phyloP scores from a whole-genome alignment of 805 yeast genomes.

The Starmerella cellae region DNA sequence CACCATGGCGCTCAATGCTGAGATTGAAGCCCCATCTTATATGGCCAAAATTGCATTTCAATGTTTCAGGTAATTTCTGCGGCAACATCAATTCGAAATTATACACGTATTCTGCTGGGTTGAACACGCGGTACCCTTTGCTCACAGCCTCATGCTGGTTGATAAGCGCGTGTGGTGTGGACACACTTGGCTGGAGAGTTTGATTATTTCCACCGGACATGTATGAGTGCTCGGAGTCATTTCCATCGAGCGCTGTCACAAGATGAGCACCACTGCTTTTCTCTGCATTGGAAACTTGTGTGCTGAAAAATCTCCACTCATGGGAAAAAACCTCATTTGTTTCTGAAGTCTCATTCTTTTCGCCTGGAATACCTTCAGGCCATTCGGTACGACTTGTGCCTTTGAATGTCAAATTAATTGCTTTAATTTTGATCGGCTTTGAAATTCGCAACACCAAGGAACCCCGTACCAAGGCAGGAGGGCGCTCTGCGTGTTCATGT shows the following conservation, averaged over 20 bases:
- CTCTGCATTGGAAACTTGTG: slow-evolving; percentile 27
- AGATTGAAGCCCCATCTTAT: slow-evolving; percentile 63
- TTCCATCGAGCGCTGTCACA: slow-evolving; percentile 21
- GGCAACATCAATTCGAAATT: slow-evolving; percentile 83
- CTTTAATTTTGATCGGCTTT: slow-evolving; percentile 59
- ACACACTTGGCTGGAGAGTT: slow-evolving; percentile 3
- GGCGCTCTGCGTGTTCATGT: slow-evolving; percentile 47
- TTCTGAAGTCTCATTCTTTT: slow-evolving; percentile 53
- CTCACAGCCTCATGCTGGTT: slow-evolving; percentile 19
- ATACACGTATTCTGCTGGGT: slow-evolving; percentile 84
- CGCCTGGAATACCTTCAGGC: slow-evolving; percentile 98
- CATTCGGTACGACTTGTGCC: slow-evolving; percentile 77
- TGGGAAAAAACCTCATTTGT: slow-evolving; percentile 55
- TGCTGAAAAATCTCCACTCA: slow-evolving; percentile 77
- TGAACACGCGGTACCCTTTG: slow-evolving; percentile 39
- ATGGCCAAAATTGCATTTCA: slow-evolving; percentile 65
- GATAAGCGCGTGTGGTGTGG: slow-evolving; percentile 14
- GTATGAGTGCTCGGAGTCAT: not conserved
- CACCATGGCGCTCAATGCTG: slow-evolving; percentile 59
- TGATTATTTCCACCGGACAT: slow-evolving; percentile 1
- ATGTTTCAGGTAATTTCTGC: slow-evolving; percentile 68
- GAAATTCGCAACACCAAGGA: slow-evolving; percentile 53
- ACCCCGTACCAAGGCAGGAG: slow-evolving; percentile 75
- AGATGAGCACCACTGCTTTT: slow-evolving; percentile 35
- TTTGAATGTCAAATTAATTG: slow-evolving; percentile 45